Percentiles rank a stretch among this genome's conserved stretches.
These are phyloP conservation scores for Veloboletus limbatus DNA, from an alignment of 1,284 basidiomycete species.

Conservation along the genomic window DNA sequence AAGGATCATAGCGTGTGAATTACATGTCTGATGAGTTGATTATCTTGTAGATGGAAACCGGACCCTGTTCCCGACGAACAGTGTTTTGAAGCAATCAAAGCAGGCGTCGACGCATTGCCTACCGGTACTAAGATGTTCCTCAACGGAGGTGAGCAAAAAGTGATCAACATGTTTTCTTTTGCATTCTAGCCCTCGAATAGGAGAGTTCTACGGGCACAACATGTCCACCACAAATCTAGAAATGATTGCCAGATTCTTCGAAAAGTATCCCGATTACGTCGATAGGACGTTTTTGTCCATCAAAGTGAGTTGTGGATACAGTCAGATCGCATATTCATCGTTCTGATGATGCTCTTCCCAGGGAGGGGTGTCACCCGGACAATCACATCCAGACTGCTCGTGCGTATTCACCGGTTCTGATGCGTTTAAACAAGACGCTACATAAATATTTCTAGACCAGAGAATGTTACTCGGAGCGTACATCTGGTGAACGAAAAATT, in stretches of 20 bases:
- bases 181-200: conserved; percentile 10
- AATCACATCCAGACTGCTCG: conserved; percentile 21
- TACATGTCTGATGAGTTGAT: not conserved
- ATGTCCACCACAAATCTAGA: conserved; percentile 39
- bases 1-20: not conserved
- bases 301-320: conserved; percentile 25
- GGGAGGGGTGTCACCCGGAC: conserved; percentile 34
- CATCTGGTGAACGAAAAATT: conserved; percentile 40
- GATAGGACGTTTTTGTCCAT: conserved; percentile 47
- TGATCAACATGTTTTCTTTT: not conserved
- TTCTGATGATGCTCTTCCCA: not conserved
- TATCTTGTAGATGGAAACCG: conserved; percentile 14
- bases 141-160: conserved; percentile 41
- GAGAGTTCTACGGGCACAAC: conserved; percentile 33
- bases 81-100: conserved; percentile 62
- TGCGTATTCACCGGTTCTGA: conserved; percentile 11
- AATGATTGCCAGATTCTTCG: conserved; percentile 43
- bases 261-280: conserved; percentile 51
- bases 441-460: conserved; percentile 25
- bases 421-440: not conserved
- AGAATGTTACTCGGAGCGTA: conserved; percentile 41
- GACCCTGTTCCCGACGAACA: conserved; percentile 44
- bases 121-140: conserved; percentile 46
- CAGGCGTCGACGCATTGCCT: conserved; percentile 53
- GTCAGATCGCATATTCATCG: too few species aligned